Evolutionary conservation across 305 asterid genomes (phyloP), one percentile per base, ranked within the genome.

Genomic region (Solanum chacoense): DNA sequence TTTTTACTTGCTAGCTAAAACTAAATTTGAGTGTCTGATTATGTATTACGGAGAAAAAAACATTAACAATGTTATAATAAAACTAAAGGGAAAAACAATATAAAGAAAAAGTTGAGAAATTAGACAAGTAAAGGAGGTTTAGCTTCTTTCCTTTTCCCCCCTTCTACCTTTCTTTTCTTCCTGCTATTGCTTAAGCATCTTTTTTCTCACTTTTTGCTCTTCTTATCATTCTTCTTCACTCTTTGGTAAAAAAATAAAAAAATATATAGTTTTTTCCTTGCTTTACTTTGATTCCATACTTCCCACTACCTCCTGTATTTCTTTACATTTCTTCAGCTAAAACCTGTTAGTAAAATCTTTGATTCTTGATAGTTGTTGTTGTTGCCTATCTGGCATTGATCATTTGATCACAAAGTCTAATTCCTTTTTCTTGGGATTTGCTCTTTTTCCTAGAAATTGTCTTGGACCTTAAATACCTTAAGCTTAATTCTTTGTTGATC

Each of bases 161-260:
- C 81, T 86, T 88, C 38, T 87, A 42, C 88, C 90, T 80, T 92
- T 89, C 92, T 91, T 94, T 93, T 94, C 98, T 94, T 95, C 91
- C 88, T 14, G 90, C 91, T 91, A 88, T 89, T 93, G 95, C 95
- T 11, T 92, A 90, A 93, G 98, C 94, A 95, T 94, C 96, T 93
- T 90, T 94, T 92, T 89, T 71, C 92, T 90, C 91, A 90, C 89
- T 92, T 91, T 89, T 83, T 76, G 88, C 90, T 86, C 87, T 32
- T 83, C 87, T 38, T 83, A 83, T 83, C 88, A 89, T 84, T 87
- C 86, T 89, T 89, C 89, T 93, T 94, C 93, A 89, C 91, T 91
- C 94, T 94, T 88, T 88, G 77, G 72, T 67, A 72, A 87, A 55
- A 24, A 76, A 59, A 24, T 36, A 37, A 85, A 18, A 55, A 26